Percentiles rank a stretch among this genome's conserved stretches.
These are phyloP conservation scores for Oryza officinalis DNA, from an alignment of 176 grass and related monocot genomes.

Conservation along the genomic window DNA sequence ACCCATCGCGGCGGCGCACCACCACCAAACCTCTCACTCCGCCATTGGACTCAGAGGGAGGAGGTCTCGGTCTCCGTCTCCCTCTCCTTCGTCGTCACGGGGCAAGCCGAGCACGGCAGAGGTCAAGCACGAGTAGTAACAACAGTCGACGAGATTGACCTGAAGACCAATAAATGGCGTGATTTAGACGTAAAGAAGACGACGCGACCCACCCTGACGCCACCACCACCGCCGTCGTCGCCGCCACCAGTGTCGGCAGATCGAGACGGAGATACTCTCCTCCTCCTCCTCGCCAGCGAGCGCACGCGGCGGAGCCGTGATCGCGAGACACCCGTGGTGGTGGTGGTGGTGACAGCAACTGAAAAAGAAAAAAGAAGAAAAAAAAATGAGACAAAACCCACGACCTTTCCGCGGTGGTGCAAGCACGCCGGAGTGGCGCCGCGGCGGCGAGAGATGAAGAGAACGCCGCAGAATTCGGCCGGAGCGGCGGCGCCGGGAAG, in stretches of 20 bases:
- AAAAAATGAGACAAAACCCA: constrained; percentile 5
- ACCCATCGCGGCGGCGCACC: constrained; percentile 58
- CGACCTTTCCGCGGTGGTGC: background rate
- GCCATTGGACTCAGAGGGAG: constrained; percentile 40
- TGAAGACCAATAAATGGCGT: constrained; percentile 38
- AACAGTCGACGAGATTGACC: constrained; percentile 31
- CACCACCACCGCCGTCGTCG: background rate
- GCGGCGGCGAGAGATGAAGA: background rate
- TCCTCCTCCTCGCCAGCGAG: background rate
- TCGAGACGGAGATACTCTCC: constrained; percentile 4
- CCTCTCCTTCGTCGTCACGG: constrained; percentile 54
- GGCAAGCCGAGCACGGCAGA: constrained; percentile 31
- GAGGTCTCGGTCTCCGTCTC: background rate
- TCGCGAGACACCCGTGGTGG: constrained; percentile 31
- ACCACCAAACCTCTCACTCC: constrained; percentile 16
- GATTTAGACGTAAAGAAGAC: constrained; percentile 7
- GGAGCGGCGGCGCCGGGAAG: background rate
- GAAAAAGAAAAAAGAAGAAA: background rate
- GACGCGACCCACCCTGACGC: background rate
- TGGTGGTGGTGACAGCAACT: background rate
- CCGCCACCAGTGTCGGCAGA: background rate
- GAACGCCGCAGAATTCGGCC: background rate
- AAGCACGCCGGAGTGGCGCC: background rate
- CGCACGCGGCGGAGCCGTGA: constrained; percentile 17
- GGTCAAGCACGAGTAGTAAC: background rate